A percentile compares a stretch with the other conserved stretches of the same genome.
Evolutionary conservation across 2,329 filamentous ascomycete species (phyloP).

Genomic region (Pseudocercospora eumusae): DNA sequence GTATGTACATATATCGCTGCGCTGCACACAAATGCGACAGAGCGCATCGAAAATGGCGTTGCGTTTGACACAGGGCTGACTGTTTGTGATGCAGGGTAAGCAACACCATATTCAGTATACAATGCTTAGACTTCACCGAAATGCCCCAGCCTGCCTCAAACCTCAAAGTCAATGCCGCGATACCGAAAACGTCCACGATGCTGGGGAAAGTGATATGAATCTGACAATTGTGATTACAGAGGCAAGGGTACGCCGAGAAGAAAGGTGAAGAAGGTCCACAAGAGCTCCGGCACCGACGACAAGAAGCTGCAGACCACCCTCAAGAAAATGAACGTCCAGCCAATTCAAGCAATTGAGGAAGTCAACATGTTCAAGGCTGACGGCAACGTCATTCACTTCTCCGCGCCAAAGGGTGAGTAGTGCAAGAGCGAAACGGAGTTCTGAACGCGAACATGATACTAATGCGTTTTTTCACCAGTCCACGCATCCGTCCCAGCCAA

Average conservation of each 20-base stretch:
- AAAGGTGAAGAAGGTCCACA: conserved; percentile 98
- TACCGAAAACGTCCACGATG: background rate
- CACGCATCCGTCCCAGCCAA: conserved; percentile 96
- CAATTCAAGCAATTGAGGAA: conserved; percentile 99
- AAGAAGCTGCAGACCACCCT: conserved; percentile 97
- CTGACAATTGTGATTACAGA: conserved; percentile 50
- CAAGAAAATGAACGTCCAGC: conserved; percentile 99
- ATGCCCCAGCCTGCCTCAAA: background rate
- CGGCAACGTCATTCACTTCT: conserved; percentile 99
- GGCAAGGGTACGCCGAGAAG: conserved; percentile 97
- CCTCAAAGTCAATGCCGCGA: background rate
- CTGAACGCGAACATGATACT: background rate
- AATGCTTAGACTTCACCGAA: background rate
- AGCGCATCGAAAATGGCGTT: background rate
- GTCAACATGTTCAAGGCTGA: conserved; percentile 99
- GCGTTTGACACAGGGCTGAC: conserved; percentile 17
- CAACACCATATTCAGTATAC: conserved; percentile 1
- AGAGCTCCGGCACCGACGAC: conserved; percentile 90
- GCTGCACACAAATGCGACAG: background rate
- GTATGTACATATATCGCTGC: conserved; percentile 51
- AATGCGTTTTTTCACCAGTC: conserved; percentile 57
- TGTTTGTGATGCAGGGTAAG: conserved; percentile 42
- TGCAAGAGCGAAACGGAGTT: background rate
- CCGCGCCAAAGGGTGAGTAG: conserved; percentile 86
- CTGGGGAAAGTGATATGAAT: conserved; percentile 10